phyloP scores from a whole-genome alignment of 441 rosid genomes.

The Erodium texanum region DNA sequence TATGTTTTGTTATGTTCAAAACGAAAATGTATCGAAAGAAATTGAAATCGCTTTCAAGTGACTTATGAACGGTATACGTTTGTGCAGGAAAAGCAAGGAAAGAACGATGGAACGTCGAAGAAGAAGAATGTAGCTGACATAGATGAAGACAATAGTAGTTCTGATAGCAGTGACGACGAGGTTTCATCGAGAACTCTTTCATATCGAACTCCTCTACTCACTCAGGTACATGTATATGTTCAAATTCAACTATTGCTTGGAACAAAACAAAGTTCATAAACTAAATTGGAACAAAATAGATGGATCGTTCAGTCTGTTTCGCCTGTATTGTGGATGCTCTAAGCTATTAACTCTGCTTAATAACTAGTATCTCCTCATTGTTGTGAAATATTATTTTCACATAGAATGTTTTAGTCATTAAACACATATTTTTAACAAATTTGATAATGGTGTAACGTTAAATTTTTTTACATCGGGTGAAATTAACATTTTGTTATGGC shows the following conservation, averaged over 20 bases:
- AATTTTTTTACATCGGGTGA: no score
- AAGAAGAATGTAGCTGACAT: constrained; percentile 34
- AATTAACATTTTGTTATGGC: neutral
- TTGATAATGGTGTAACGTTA: no score
- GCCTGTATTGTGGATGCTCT: no score
- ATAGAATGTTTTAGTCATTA: no score
- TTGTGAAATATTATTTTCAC: no score
- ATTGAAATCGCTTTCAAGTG: neutral
- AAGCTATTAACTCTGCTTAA: no score
- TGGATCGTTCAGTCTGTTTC: no score
- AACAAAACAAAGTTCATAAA: neutral
- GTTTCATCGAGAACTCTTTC: constrained; percentile 45
- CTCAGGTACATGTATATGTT: constrained; percentile 43
- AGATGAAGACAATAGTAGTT: constrained; percentile 48
- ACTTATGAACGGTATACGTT: neutral
- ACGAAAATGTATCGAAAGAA: neutral
- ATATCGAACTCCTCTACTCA: constrained; percentile 71
- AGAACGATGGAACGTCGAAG: constrained; percentile 40
- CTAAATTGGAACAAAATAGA: no score
- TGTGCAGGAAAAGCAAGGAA: constrained; percentile 46
- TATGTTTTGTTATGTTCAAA: neutral
- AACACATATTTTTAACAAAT: no score
- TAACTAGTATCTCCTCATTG: no score
- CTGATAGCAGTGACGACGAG: constrained; percentile 69
- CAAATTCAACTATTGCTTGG: neutral